Base-by-base conservation (phyloP, 257 asterid species). In the Fraxinus cuspidata region DNA sequence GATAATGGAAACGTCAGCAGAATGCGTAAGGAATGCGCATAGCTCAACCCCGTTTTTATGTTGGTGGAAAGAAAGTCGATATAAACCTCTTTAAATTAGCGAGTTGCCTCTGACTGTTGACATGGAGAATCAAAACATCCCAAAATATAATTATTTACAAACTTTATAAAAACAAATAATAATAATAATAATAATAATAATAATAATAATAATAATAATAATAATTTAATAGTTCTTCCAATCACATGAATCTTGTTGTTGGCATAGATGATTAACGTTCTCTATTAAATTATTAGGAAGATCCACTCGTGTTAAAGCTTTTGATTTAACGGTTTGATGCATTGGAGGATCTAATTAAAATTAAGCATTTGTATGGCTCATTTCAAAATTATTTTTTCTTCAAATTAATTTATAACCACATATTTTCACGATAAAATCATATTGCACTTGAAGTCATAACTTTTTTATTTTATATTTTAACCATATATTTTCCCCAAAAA, bases 251-350 rank as follows among this genome's bases (percentile, higher is more conserved):
- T 53, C 25, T 42, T 28, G 63, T 56, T 72, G 35, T 67, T 67
- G 83, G 68, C 66, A 72, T 32, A 76, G 66, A 70, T 56, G 12
- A 28, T 72, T 64, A 53, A 18, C 29, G 49, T 53, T 47, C 38
- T 51, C 4, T 3, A 51, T 11, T 53, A 70, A 38, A n/a, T 21
- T 6, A 18, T 7, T 40, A 44, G 53, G 34, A 34, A 75, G 51
- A 80, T 81, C 84, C 74, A 65, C 66, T 79, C 69, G 64, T 71
- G 64, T 77, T 38, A 38, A 64, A 56, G 73, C 66, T 77, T 79
- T 79, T 69, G 75, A 82, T 82, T 75, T 70, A 63, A 72, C 64
- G 70, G 40, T 53, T 81, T 75, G 78, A 66, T 35, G 32, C 15
- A 21, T 60, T 15, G 64, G 70, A 64, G 71, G 34, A 18, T 53